A percentile compares a stretch with the other conserved stretches of the same genome.
phyloP scores from a whole-genome alignment of 805 yeast species.

The Suhomyces prunicola region DNA sequence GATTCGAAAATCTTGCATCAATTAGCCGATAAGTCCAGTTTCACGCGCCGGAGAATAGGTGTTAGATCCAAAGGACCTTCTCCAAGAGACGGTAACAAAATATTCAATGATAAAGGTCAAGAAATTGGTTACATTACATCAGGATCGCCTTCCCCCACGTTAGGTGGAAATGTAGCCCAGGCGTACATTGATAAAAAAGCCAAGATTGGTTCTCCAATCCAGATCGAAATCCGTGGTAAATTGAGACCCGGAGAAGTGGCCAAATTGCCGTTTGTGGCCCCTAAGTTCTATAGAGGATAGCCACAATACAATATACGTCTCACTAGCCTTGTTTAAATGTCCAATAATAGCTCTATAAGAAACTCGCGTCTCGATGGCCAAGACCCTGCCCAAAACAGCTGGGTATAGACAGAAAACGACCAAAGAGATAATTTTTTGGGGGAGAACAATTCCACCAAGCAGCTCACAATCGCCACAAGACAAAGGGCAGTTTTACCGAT shows the following conservation, averaged over 20 bases:
- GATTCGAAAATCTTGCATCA: slow-evolving; percentile 65
- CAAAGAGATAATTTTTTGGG: neutral
- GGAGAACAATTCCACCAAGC: neutral
- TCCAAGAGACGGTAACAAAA: slow-evolving; percentile 75
- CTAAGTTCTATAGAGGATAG: slow-evolving; percentile 60
- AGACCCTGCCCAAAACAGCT: neutral
- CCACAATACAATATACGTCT: neutral
- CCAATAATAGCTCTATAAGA: neutral
- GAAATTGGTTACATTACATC: slow-evolving; percentile 58
- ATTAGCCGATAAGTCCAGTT: slow-evolving; percentile 58
- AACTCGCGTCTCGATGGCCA: neutral
- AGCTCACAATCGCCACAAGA: neutral
- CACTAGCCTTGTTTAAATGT: neutral
- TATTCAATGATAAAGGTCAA: slow-evolving; percentile 53
- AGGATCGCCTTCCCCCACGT: slow-evolving; percentile 57
- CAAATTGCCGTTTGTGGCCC: slow-evolving; percentile 80
- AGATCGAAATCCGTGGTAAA: slow-evolving; percentile 82
- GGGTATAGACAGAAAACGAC: neutral
- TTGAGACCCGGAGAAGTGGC: slow-evolving; percentile 69
- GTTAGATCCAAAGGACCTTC: slow-evolving; percentile 80
- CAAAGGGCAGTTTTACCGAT: slow-evolving; percentile 3
- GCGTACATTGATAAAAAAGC: slow-evolving; percentile 73
- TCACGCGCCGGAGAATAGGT: slow-evolving; percentile 67
- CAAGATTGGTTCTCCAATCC: slow-evolving; percentile 70
- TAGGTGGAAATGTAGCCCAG: slow-evolving; percentile 84